These are phyloP conservation scores for Candida insectalens DNA, from an alignment of 805 yeast species.

Conservation along the genomic window DNA sequence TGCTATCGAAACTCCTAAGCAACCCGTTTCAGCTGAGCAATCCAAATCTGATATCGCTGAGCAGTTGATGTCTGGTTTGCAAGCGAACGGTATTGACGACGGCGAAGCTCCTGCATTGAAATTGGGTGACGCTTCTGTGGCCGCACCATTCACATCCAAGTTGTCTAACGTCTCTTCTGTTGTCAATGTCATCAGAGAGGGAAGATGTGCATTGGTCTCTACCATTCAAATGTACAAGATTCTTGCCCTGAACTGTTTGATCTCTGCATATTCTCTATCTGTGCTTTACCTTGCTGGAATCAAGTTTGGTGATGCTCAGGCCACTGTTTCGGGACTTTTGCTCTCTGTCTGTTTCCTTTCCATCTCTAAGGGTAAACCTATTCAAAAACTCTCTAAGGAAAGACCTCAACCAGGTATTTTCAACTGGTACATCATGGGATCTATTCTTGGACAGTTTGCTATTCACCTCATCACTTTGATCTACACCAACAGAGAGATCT, in stretches of 20 bases:
- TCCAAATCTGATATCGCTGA: constrained; percentile 38
- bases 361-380: constrained; percentile 87
- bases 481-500: constrained; percentile 76
- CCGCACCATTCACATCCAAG: constrained; percentile 97
- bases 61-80: constrained; percentile 44
- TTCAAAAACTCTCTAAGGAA: constrained; percentile 80
- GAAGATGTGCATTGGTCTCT: constrained; percentile 94
- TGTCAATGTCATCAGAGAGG: constrained; percentile 90
- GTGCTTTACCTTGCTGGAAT: constrained; percentile 95
- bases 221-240: constrained; percentile 99
- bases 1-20: constrained; percentile 18
- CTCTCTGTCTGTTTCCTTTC: constrained; percentile 91
- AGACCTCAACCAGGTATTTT: constrained; percentile 98
- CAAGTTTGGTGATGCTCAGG: constrained; percentile 96
- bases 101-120: constrained; percentile 89
- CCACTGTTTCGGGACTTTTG: constrained; percentile 91
- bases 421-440: constrained; percentile 94
- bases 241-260: constrained; percentile 90
- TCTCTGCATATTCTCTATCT: constrained; percentile 90
- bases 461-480: constrained; percentile 78
- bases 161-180: constrained; percentile 87
- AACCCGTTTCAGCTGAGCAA: constrained; percentile 25
- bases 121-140: constrained; percentile 97
- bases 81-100: constrained; percentile 42
- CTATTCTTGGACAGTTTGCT: constrained; percentile 93